Evolutionary conservation across 768 basidiomycete species (phyloP), one percentile per base, ranked within the genome.

Genomic region (Boletus subcaerulescens): DNA sequence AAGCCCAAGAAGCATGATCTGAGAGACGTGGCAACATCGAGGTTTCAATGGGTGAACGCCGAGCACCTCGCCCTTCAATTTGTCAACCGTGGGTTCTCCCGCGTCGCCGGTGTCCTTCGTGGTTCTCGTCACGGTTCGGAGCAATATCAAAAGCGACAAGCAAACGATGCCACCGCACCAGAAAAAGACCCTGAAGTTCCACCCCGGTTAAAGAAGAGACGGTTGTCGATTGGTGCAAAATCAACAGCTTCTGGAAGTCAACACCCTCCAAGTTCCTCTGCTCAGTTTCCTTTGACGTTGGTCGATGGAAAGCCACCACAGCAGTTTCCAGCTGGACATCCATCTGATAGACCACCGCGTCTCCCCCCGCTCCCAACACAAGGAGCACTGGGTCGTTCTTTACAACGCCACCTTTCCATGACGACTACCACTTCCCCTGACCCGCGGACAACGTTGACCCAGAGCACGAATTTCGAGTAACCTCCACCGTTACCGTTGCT

Each of bases 41-140:
- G 68, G 24, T 71, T 71, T n/a, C 69, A 61, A 44, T 67, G 65
- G 56, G 57, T 72, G 4, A 67, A 72, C n/a, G 64, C 64, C 4
- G 68, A 71, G 5, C 69, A 70, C 20, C 60, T 69, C 17, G 55
- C 57, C 22, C 66, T 66, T 14, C 58, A 61, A 40, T 68, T 61
- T 36, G 41, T 66, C 50, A 63, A 56, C 35, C 60, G 71, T 47
- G 57, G 60, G 17, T 52, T 66, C 24, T 47, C 57, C 10, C 66
- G 60, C 42, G 24, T 62, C 20, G 51, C 62, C 17, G 57, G 61
- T 18, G 48, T 24, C 10, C 42, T 65, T 36, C 63, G 60, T 33
- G 39, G 51, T 24, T 29, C 59, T 35, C 53, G 54, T n/a, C 22
- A 35, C 4, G 10, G 24, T 24, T 17, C 56, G 4, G 24, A 36